Base-by-base conservation (phyloP, 2,329 filamentous ascomycete genomes). In the Fusarium pseudocircinatum region DNA sequence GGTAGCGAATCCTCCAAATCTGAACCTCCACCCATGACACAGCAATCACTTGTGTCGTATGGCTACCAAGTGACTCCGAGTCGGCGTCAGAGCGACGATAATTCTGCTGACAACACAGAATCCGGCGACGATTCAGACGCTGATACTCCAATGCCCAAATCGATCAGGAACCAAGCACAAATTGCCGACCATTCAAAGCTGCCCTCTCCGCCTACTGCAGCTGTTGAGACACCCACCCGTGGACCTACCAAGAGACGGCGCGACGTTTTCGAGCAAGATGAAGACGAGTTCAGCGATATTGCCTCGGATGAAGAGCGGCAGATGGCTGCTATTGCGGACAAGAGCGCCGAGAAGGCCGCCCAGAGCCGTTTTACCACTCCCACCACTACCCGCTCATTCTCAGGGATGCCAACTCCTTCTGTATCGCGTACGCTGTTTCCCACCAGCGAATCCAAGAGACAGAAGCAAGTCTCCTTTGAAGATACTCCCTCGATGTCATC, bases 271-370 rank as follows among this genome's bases (percentile, higher is more conserved):
- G 70, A 81, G 67, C 75, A 78, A 16, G 73, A 77, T 15, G 77
- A 79, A 7, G 78, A 78, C 40, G 78, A 80, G 4, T 79, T 82
- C 24, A 79, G 77, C 36, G 83, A 82, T 20, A 39, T 83, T 8
- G 80, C 78, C 22, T 82, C 83, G 13, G 83, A 85, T n/a, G 82
- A 82, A 46, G 84, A 84, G 68, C 74, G 78, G 32, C 74, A 84
- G 64, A 77, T 85, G 66, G 79, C 75, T 26, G 75, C 70, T n/a
- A 76, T 82, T 26, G 76, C 81, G 8, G 83, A 85, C 54, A 73
- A 75, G 43, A 84, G 80, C 64, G 79, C 77, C 18, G 78, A 79
- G 44, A 80, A 76, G 60, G 60, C 63, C n/a, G 44, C 69, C 39
- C 60, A 69, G 49, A 44, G 44, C 46, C 47, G 42, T 46, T 69